These are phyloP conservation scores for Trichoderma koningiopsis DNA, from an alignment of 2,329 filamentous ascomycete genomes.

Conservation along the genomic window DNA sequence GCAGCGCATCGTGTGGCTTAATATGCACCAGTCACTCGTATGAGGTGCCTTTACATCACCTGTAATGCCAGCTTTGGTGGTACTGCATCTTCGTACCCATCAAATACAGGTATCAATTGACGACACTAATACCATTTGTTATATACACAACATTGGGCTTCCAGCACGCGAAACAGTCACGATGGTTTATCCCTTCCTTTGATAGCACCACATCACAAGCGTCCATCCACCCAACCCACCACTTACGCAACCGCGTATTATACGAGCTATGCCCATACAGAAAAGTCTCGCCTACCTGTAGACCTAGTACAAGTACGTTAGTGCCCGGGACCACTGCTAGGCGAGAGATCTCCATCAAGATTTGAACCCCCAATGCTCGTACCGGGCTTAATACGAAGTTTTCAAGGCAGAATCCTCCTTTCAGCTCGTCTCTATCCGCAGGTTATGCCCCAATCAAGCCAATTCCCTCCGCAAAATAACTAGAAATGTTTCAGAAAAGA, in stretches of 20 bases:
- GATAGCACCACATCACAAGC: not conserved
- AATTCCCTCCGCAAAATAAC: not conserved
- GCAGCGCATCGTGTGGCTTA: not conserved
- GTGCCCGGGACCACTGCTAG: not conserved
- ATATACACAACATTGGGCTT: not conserved
- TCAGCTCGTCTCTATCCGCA: not conserved
- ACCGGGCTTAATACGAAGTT: slow-evolving; percentile 5
- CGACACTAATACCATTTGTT: not conserved
- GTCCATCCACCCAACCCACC: not conserved
- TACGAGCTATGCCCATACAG: not conserved
- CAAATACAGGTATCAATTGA: not conserved
- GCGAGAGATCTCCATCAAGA: slow-evolving; percentile 7
- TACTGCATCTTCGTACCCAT: not conserved
- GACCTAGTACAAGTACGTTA: not conserved
- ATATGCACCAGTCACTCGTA: not conserved
- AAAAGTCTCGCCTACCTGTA: not conserved
- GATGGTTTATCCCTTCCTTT: not conserved
- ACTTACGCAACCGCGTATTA: slow-evolving; percentile 1
- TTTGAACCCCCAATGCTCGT: not conserved
- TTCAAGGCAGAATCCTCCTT: not conserved
- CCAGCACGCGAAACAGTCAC: not conserved
- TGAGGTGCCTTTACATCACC: not conserved
- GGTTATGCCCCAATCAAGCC: not conserved
- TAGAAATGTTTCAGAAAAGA: not conserved
- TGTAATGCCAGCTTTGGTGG: not conserved